These are phyloP conservation scores for Xylariaceae sp. DNA, from an alignment of 2,329 filamentous ascomycete genomes.

Conservation along the genomic window DNA sequence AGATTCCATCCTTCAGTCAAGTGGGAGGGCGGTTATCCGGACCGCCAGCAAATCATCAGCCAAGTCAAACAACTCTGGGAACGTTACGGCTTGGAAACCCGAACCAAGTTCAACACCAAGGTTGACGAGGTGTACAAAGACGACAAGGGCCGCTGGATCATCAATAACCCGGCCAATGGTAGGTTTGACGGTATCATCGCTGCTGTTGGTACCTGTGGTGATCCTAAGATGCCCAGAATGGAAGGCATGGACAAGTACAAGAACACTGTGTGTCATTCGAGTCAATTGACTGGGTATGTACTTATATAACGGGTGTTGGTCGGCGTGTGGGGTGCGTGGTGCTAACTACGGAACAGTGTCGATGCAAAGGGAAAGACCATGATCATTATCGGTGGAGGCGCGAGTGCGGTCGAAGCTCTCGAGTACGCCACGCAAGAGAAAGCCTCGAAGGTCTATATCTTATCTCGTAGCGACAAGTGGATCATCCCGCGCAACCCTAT, in stretches of 20 bases:
- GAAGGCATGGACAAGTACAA: conserved; percentile 72
- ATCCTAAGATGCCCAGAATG: conserved; percentile 72
- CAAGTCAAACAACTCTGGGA: conserved; percentile 76
- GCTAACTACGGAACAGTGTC: conserved; percentile 50
- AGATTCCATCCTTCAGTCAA: conserved; percentile 80
- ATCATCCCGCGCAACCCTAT: conserved; percentile 81
- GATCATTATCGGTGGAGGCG: conserved; percentile 76
- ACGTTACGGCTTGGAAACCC: conserved; percentile 69
- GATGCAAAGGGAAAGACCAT: conserved; percentile 74
- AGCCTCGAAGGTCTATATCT: conserved; percentile 70
- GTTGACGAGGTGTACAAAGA: conserved; percentile 73
- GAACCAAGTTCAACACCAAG: conserved; percentile 71
- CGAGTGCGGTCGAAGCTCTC: conserved; percentile 79
- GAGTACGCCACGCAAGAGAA: conserved; percentile 73
- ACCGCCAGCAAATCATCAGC: conserved; percentile 72
- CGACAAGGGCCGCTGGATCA: conserved; percentile 70
- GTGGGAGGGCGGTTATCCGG: conserved; percentile 77
- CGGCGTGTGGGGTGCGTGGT: not conserved
- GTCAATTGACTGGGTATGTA: conserved; percentile 64
- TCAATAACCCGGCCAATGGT: conserved; percentile 72
- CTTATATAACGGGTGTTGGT: not conserved
- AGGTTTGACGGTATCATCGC: conserved; percentile 79
- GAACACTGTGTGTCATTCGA: conserved; percentile 75
- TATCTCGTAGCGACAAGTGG: conserved; percentile 82
- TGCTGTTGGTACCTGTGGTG: conserved; percentile 79